Percentiles rank a stretch among this genome's conserved stretches.
These are phyloP conservation scores for Amanita thiersii DNA, from an alignment of 768 basidiomycete species.

Conservation along the genomic window DNA sequence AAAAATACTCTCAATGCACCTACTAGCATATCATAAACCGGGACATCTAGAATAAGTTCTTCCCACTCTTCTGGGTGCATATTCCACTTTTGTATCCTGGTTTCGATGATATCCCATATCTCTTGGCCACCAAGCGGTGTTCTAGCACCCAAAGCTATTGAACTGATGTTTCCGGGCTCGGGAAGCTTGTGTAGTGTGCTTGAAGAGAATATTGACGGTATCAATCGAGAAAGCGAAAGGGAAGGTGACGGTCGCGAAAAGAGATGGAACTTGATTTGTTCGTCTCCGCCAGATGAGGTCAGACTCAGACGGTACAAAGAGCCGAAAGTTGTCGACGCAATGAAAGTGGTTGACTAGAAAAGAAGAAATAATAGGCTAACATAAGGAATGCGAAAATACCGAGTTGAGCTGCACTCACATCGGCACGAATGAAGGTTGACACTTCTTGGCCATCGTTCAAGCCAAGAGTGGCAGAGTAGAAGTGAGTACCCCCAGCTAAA, in stretches of 20 bases:
- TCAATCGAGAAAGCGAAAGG: constrained; percentile 30
- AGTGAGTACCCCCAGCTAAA: constrained; percentile 71
- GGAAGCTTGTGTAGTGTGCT: constrained; percentile 30
- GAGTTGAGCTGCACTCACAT: constrained; percentile 34
- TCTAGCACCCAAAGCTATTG: constrained; percentile 44
- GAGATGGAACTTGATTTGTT: constrained; percentile 46
- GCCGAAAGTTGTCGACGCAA: constrained; percentile 63
- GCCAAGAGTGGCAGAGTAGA: constrained; percentile 38
- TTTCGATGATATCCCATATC: constrained; percentile 64
- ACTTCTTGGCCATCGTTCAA: constrained; percentile 49
- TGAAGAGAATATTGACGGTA: constrained; percentile 36
- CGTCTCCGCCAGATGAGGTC: constrained; percentile 61
- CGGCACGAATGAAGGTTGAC: constrained; percentile 57
- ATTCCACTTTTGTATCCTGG: constrained; percentile 63
- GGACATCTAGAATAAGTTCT: constrained; percentile 47
- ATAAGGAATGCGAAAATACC: constrained; percentile 1
- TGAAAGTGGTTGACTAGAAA: constrained; percentile 52
- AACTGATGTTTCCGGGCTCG: constrained; percentile 54
- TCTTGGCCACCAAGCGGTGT: constrained; percentile 39
- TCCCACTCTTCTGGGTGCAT: constrained; percentile 66
- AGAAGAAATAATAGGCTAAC: constrained; percentile 1
- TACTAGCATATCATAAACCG: constrained; percentile 41
- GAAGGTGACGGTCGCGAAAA: constrained; percentile 52
- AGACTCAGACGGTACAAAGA: constrained; percentile 56
- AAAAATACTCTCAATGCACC: constrained; percentile 38